These are phyloP conservation scores for Manihot esculenta DNA, from an alignment of 441 rosid species.

Conservation along the genomic window DNA sequence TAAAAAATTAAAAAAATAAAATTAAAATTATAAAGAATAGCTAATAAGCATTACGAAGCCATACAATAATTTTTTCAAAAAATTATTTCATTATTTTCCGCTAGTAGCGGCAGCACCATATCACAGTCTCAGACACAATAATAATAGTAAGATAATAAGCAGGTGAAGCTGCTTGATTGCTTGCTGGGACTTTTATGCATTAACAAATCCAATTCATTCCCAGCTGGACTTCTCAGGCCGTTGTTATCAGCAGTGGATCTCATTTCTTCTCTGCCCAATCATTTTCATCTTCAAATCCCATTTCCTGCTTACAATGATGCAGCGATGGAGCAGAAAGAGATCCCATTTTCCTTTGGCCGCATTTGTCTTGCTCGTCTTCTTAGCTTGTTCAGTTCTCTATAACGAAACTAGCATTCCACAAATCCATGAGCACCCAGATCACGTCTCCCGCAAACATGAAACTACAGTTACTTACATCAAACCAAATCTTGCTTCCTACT, in stretches of 20 bases:
- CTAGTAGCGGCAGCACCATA: background rate
- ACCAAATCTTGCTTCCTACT: constrained; percentile 49
- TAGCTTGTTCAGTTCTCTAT: constrained; percentile 51
- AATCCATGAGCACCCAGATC: constrained; percentile 45
- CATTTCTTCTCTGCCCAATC: background rate
- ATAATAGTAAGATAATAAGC: background rate
- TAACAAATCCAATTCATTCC: background rate
- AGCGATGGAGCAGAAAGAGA: constrained; percentile 73
- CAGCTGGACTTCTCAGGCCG: background rate
- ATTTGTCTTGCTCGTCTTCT: constrained; percentile 44
- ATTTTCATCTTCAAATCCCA: background rate
- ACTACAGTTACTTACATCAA: constrained; percentile 37
- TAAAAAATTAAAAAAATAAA: no score
- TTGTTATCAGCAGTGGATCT: background rate
- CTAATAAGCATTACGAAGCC: no score
- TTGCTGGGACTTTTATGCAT: background rate
- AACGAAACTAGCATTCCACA: constrained; percentile 56
- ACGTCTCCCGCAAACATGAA: constrained; percentile 23
- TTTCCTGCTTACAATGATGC: constrained; percentile 34
- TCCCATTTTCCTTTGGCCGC: constrained; percentile 56
- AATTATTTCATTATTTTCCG: background rate
- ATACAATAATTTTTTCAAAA: no score
- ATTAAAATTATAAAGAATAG: no score
- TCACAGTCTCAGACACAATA: background rate
- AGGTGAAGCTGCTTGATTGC: background rate